A percentile compares a stretch with the other conserved stretches of the same genome.
Evolutionary conservation across 441 rosid genomes (phyloP).

Genomic region (Populus hybrid): DNA sequence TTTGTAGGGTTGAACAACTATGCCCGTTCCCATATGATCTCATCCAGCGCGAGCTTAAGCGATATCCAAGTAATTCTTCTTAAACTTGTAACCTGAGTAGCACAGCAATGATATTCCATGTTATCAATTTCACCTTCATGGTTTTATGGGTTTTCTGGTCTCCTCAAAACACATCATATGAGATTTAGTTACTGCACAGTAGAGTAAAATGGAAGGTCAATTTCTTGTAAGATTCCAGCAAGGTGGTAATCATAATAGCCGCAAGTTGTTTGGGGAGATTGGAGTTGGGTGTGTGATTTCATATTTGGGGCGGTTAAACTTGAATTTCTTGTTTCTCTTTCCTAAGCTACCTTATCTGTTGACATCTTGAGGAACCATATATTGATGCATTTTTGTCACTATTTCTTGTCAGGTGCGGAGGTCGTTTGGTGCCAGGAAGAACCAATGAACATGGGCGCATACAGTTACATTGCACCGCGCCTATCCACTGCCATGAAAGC

Average conservation of each 20-base stretch:
- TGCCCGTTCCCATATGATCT: conserved; percentile 97
- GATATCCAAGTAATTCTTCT: conserved; percentile 77
- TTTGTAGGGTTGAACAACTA: conserved; percentile 93
- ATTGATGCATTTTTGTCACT: neutral
- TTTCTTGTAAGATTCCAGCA: neutral
- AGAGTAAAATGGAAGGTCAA: neutral
- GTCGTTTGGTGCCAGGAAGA: conserved; percentile 99
- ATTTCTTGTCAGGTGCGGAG: conserved; percentile 67
- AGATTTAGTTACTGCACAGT: neutral
- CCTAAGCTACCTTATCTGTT: neutral
- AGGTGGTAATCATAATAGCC: neutral
- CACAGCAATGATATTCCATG: neutral
- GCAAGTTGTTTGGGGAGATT: neutral
- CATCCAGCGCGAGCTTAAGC: conserved; percentile 87
- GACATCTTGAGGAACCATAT: neutral
- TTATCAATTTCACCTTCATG: neutral
- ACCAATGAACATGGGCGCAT: conserved; percentile 97
- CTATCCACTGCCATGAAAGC: conserved; percentile 69
- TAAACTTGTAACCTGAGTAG: neutral
- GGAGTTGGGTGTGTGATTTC: neutral
- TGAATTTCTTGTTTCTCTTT: neutral
- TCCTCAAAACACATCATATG: neutral
- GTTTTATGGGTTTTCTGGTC: neutral
- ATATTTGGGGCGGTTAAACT: neutral
- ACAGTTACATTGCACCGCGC: conserved; percentile 62